These are phyloP conservation scores for Psilocybe sp. DNA, from an alignment of 768 basidiomycete species.

Conservation along the genomic window DNA sequence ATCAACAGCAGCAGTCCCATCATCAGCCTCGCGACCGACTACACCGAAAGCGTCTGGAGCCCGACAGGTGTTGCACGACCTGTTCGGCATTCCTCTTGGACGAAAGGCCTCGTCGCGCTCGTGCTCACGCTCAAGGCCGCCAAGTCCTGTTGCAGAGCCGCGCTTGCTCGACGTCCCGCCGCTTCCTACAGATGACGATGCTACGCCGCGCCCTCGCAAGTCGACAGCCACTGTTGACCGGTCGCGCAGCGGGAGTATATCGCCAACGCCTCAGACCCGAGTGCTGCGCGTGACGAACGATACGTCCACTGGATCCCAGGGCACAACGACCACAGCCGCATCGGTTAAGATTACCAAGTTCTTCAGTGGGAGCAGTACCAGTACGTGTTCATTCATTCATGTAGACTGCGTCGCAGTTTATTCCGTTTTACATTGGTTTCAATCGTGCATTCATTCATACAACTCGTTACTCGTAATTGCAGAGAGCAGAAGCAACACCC, in stretches of 20 bases:
- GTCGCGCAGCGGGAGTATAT: slow-evolving; percentile 29
- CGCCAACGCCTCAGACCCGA: slow-evolving; percentile 23
- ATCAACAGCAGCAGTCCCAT: neutral
- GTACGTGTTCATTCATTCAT: slow-evolving; percentile 17
- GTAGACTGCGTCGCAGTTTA: no score
- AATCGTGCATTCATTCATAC: neutral
- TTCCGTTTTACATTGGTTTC: no score
- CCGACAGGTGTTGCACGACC: slow-evolving; percentile 40
- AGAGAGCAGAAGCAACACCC: slow-evolving; percentile 10
- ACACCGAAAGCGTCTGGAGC: slow-evolving; percentile 35
- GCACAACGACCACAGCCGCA: slow-evolving; percentile 23
- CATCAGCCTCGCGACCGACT: slow-evolving; percentile 21
- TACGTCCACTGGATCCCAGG: slow-evolving; percentile 23
- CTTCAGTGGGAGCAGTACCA: slow-evolving; percentile 17
- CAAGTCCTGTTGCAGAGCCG: slow-evolving; percentile 12
- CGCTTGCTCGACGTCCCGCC: slow-evolving; percentile 19
- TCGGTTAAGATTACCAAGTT: slow-evolving; percentile 29
- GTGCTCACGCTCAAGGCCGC: slow-evolving; percentile 27
- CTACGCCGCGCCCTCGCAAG: slow-evolving; percentile 26
- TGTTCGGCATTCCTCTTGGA: slow-evolving; percentile 42
- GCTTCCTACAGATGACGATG: slow-evolving; percentile 25
- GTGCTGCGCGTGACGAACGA: slow-evolving; percentile 21
- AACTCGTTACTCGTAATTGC: slow-evolving; percentile 4
- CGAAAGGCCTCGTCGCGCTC: slow-evolving; percentile 36
- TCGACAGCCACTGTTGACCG: slow-evolving; percentile 18